Evolutionary conservation across 352 stramenopile species (phyloP).

Genomic region (Phytophthora fragariae): DNA sequence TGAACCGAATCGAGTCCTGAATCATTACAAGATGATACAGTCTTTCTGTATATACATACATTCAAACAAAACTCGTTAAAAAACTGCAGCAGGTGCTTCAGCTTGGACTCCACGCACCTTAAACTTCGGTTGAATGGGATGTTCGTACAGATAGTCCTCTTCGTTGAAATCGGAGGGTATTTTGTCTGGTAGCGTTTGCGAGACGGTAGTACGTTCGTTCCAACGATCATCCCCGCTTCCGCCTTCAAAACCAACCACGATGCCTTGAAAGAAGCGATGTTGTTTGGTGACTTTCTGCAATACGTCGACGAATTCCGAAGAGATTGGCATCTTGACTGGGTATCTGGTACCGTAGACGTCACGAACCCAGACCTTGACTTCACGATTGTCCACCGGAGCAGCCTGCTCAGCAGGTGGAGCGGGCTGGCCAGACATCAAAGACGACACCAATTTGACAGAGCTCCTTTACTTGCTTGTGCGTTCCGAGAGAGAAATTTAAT

Average conservation of each 20-base stretch:
- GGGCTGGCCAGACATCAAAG: too few relatives aligned
- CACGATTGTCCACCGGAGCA: too few relatives aligned
- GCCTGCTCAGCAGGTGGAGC: too few relatives aligned
- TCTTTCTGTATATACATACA: background rate
- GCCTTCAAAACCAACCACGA: conserved; percentile 3
- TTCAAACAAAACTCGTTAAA: background rate
- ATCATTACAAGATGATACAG: background rate
- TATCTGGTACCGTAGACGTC: too few relatives aligned
- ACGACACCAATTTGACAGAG: too few relatives aligned
- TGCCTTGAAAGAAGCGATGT: background rate
- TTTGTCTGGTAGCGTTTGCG: background rate
- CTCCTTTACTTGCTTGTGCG: too few relatives aligned
- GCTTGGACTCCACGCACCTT: conserved; percentile 7
- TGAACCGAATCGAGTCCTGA: conserved; percentile 9
- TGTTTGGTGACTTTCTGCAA: background rate
- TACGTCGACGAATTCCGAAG: background rate
- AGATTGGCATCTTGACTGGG: too few relatives aligned
- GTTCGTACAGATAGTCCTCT: background rate
- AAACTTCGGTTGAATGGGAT: conserved; percentile 12
- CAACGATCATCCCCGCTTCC: background rate
- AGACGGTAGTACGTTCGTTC: background rate
- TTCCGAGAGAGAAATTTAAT: too few relatives aligned
- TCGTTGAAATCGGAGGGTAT: background rate
- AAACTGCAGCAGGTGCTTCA: background rate
- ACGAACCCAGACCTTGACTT: too few relatives aligned